These are phyloP conservation scores for Rhizophagus prolifer DNA, from an alignment of 192 early-diverging fungal genomes.

Conservation along the genomic window DNA sequence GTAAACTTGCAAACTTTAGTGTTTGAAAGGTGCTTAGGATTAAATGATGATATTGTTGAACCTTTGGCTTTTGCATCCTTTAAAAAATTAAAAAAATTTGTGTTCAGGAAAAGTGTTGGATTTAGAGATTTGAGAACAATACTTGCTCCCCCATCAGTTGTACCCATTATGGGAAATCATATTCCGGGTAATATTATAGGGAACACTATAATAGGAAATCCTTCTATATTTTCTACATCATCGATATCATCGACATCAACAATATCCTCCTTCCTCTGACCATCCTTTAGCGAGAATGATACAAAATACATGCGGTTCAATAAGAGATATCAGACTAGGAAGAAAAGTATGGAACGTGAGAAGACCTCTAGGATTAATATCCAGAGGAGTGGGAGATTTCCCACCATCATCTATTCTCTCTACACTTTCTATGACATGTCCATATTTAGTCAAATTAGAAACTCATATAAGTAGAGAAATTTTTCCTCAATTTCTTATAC, in stretches of 20 bases:
- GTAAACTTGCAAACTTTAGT: slow-evolving; percentile 4
- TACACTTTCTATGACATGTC: slow-evolving; percentile 8
- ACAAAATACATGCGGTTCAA: slow-evolving; percentile 2
- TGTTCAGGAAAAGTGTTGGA: slow-evolving; percentile 18
- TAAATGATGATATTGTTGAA: slow-evolving; percentile 2
- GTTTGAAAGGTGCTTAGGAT: not conserved
- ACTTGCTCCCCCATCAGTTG: not conserved
- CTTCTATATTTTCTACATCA: not conserved
- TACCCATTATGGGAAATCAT: not conserved
- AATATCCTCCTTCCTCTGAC: no score
- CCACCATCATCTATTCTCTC: slow-evolving; percentile 8
- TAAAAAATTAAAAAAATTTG: slow-evolving; percentile 18
- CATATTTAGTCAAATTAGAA: not conserved
- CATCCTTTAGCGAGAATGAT: slow-evolving; percentile 2
- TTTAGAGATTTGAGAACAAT: slow-evolving; percentile 14
- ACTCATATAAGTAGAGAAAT: slow-evolving; percentile 13
- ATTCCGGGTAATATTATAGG: not conserved
- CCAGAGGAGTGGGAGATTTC: not conserved
- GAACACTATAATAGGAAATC: not conserved
- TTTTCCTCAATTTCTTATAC: not conserved
- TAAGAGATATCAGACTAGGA: slow-evolving; percentile 7
- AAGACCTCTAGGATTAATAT: not conserved
- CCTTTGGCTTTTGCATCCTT: slow-evolving; percentile 12
- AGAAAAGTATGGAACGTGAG: slow-evolving; percentile 21
- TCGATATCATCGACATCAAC: no score